Conservation (phyloP, 495 filamentous ascomycete genomes). For the Tricharina praecox region DNA sequence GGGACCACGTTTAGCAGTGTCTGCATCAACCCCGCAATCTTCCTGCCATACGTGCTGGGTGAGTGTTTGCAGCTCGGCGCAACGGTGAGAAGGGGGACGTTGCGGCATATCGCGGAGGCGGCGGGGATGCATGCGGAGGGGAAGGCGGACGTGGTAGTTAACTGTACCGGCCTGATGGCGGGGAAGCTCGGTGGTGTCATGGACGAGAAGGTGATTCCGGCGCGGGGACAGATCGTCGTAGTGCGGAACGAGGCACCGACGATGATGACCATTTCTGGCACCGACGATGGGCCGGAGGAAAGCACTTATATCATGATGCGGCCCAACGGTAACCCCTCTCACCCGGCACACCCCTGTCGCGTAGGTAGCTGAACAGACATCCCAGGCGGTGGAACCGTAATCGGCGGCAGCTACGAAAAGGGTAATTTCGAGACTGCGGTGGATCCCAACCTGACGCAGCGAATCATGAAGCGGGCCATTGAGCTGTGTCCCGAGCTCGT, state of each 20-base stretch:
- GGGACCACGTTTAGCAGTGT: constrained; percentile 62
- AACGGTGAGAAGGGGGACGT: constrained; percentile 38
- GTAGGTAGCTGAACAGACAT: neutral
- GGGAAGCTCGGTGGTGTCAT: constrained; percentile 63
- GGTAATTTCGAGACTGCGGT: constrained; percentile 66
- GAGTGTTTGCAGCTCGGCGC: constrained; percentile 58
- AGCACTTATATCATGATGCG: constrained; percentile 79
- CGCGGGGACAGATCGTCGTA: constrained; percentile 71
- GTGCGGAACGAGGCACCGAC: constrained; percentile 65
- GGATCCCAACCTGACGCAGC: constrained; percentile 60
- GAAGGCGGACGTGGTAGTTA: constrained; percentile 57
- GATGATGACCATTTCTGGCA: constrained; percentile 55
- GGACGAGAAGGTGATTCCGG: constrained; percentile 58
- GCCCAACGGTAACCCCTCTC: constrained; percentile 33
- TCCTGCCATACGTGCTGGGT: constrained; percentile 66
- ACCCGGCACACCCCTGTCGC: neutral
- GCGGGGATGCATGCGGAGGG: constrained; percentile 38
- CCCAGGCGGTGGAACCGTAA: constrained; percentile 49
- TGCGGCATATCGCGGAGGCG: constrained; percentile 61
- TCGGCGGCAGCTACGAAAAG: constrained; percentile 78
- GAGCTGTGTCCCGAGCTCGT: constrained; percentile 56
- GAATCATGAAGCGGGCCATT: constrained; percentile 79
- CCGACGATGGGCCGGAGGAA: constrained; percentile 67
- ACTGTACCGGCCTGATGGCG: constrained; percentile 70
- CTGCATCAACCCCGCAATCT: constrained; percentile 79